phyloP scores from a whole-genome alignment of 768 basidiomycete genomes.

The Rhodotorula sphaerocarpa region DNA sequence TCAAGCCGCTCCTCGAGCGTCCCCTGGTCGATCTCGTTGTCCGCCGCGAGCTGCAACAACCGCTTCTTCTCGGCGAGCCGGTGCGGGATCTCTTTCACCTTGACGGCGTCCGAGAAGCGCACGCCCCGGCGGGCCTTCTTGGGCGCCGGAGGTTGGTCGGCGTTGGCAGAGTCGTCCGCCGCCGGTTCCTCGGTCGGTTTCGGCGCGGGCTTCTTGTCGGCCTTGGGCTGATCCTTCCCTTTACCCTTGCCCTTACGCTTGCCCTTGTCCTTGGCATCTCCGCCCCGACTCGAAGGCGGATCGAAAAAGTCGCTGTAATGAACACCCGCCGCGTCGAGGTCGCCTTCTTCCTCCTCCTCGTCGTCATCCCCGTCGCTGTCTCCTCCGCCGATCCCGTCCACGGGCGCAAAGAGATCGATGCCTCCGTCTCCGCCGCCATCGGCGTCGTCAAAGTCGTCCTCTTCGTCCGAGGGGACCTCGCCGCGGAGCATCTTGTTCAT shows the following conservation, averaged over 20 bases:
- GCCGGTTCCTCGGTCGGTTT: not conserved
- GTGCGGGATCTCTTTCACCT: constrained; percentile 66
- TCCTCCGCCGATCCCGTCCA: constrained; percentile 44
- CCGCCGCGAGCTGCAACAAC: constrained; percentile 23
- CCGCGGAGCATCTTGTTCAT: constrained; percentile 52
- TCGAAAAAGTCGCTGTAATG: constrained; percentile 76
- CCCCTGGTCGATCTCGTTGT: constrained; percentile 40
- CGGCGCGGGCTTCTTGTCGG: constrained; percentile 1
- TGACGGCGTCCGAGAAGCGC: constrained; percentile 70
- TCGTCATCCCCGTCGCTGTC: constrained; percentile 43
- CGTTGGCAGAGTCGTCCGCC: not conserved
- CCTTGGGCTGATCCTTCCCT: constrained; percentile 2
- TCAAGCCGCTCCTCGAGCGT: constrained; percentile 29
- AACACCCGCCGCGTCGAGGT: constrained; percentile 38
- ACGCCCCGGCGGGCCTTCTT: constrained; percentile 47
- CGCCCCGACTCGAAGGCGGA: constrained; percentile 43
- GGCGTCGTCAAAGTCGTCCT: constrained; percentile 42
- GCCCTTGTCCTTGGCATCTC: not conserved
- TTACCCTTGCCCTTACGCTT: constrained; percentile 11
- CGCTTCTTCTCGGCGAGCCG: constrained; percentile 16
- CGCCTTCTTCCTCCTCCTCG: constrained; percentile 48
- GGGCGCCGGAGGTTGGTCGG: not conserved
- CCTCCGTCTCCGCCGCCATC: constrained; percentile 52
- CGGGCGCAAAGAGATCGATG: constrained; percentile 60
- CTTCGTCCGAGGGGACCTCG: constrained; percentile 50